Evolutionary conservation across 164 flowering plant species (phyloP), one percentile per base, ranked within the genome.

Genomic region (Tetrastigma voinierianum): DNA sequence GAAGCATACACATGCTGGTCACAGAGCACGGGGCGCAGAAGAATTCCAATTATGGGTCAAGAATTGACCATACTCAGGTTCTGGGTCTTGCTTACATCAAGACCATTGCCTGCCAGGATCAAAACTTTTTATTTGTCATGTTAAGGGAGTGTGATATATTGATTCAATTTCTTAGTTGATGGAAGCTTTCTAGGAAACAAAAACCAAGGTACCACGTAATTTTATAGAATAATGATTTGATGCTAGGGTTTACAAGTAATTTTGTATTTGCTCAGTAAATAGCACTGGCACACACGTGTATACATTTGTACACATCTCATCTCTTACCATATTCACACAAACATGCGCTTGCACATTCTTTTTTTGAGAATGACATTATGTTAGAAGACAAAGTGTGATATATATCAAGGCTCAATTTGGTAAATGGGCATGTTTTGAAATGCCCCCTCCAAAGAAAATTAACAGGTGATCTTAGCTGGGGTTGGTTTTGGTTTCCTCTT

Each of bases 1-100:
- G 97, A 88, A 24, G 97, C 98, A 63, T 96, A 84, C 71, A 96
- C 99, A n/a, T 91, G 96, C 75, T 96, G 99, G 99, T 64, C 98
- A 21, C 77, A 78, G 56, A 78, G 69, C 66, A 81, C 81, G 24
- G 99, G n/a, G 99, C 52, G 97, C 91, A 11, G 99, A 96, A 74
- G 87, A 84, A 72, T 93, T 96, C n/a, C 70, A 93, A 93, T 73
- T 93, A 61, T 81, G 98, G 99, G 24, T 66, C 90, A 20, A 91
- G 99, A 72, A 96, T 96, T 69, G 99, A 96, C 74, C 99, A 87
- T 77, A 88, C 87, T 96, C 7, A 62, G n/a, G 83, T 76, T 87
- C 88, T 68, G 91, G 90, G 47, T 70, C 86, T 59, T 96, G 99
- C 75, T 80, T 96, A 57, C 98, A 96, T 83, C 71, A 81, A 68